Evolutionary conservation across 805 yeast species (phyloP).

Genomic region (Starmerella bombicola): DNA sequence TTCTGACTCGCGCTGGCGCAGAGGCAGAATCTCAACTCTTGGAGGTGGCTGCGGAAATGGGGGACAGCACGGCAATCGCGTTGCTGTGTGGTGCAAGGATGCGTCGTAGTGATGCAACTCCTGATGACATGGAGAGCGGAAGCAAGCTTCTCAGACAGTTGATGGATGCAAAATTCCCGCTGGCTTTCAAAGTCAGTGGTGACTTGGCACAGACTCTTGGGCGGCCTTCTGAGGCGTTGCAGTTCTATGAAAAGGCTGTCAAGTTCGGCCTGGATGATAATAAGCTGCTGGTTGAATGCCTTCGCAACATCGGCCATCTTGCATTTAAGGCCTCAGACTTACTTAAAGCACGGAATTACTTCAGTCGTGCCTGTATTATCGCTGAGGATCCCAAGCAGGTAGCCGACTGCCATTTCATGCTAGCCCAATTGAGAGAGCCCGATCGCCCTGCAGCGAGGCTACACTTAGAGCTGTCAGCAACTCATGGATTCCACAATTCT

Average conservation of each 20-base stretch:
- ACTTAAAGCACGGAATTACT: conserved; percentile 40
- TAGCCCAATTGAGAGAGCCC: conserved; percentile 56
- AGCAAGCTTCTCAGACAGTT: conserved; percentile 45
- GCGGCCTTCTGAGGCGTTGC: conserved; percentile 38
- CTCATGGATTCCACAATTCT: conserved; percentile 64
- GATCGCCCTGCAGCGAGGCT: conserved; percentile 54
- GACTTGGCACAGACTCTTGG: conserved; percentile 52
- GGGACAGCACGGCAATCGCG: conserved; percentile 69
- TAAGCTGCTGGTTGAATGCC: conserved; percentile 56
- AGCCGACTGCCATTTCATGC: conserved; percentile 62
- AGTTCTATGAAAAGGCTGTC: conserved; percentile 43
- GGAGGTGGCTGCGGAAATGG: conserved; percentile 75
- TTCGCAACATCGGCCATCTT: conserved; percentile 47
- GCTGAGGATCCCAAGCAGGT: conserved; percentile 43
- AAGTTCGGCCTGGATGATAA: conserved; percentile 39
- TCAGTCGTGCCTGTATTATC: conserved; percentile 46
- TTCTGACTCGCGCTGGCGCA: conserved; percentile 43
- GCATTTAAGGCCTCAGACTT: conserved; percentile 45
- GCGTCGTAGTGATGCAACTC: conserved; percentile 29
- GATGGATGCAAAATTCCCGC: conserved; percentile 50
- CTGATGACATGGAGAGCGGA: conserved; percentile 55
- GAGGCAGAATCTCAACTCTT: conserved; percentile 58
- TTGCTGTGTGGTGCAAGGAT: conserved; percentile 58
- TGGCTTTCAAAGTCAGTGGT: conserved; percentile 66
- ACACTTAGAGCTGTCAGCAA: conserved; percentile 66